Base-by-base conservation (phyloP, 371 early-diverging fungal genomes). In the Apophysomyces ossiformis region DNA sequence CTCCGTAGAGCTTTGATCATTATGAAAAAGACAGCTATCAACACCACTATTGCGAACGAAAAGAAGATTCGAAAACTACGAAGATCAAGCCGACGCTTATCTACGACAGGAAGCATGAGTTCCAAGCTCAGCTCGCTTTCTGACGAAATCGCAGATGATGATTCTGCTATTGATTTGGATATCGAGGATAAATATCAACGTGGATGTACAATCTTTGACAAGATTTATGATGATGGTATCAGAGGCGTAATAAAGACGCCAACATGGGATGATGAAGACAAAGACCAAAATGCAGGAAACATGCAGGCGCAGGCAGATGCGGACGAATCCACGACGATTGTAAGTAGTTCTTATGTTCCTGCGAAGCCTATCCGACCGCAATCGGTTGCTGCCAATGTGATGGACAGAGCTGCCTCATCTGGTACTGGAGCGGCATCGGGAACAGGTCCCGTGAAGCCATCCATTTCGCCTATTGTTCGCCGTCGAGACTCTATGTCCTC, bases 21-120 rank as follows among this genome's bases (percentile, higher is more conserved):
- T 0, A 90, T 93, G 90, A 89, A 93, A 26, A 86, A 86, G 65
- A 87, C 90, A 0, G 91, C 92, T 7, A 76, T 90, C 7, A 83
- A 88, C 32, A 85, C 91, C 2, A 91, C 93, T 0, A 69, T 88
- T 16, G 85, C 90, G 15, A 91, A 89, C 62, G 92, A 92, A 73
- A 90, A 86, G 66, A 87, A 86, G 63, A 70, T 90, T n/a, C 87
- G 87, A 61, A 78, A 83, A 1, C 65, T 87, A 5, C 87, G 85
- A 63, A 70, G 43, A 21, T 50, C 58, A 21, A 67, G 64, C 26
- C 68, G 54, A 1, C 16, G 54, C 5, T 21, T 50, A 9, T 50
- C 54, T 8, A 50, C 54, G 21, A 21, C 54, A 21, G 54, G 54
- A n/a, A 60, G 41, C 11, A 60, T 38, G 5, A 50, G 57, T 11